Base-by-base conservation (phyloP, 148 eudicot genomes). In the Fagopyrum tataricum region DNA sequence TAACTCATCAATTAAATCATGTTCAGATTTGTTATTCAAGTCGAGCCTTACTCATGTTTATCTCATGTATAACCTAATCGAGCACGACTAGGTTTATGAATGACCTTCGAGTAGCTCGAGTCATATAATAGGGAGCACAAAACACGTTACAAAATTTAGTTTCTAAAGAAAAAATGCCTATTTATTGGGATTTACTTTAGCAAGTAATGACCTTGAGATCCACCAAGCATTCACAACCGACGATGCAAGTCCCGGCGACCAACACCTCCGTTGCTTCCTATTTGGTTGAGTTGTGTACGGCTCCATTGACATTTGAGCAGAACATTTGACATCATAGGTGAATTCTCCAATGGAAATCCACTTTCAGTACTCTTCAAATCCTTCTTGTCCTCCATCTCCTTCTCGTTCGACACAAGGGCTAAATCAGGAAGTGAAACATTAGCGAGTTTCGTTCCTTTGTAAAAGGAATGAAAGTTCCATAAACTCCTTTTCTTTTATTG, bases 231-330 rank as follows among this genome's bases (percentile, higher is more conserved):
- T 86, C 58, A 95, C 97, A 95, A 95, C 18, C 97, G 79, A 20
- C 97, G 84, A 86, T 95, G 99, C 87, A 95, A 83, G 55, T 95
- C n/a, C 99, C n/a, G 99, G 99, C 15, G 99, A 95, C 99, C 99
- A 95, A 76, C 97, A 95, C 72, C 99, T 77, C 77, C 99, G 85
- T 0, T 93, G 92, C 75, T 95, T 95, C 80, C 99, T 67, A 4
- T 95, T 87, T 67, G 85, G 61, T 44, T 88, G 97, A 43, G 68
- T 67, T 4, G 72, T 73, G 12, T 18, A 64, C 24, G 4, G 56
- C 72, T 26, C 84, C 87, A 6, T 13, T 61, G 6, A 4, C 15
- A 31, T 55, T 55, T 55, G 26, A 56, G 64, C 31, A 20, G 13
- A 4, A 55, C 82, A 72, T 79, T 78, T 12, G 81, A 77, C 26